These are phyloP conservation scores for Cucurbita ficifolia DNA, from an alignment of 306 rosid genomes.

Conservation along the genomic window DNA sequence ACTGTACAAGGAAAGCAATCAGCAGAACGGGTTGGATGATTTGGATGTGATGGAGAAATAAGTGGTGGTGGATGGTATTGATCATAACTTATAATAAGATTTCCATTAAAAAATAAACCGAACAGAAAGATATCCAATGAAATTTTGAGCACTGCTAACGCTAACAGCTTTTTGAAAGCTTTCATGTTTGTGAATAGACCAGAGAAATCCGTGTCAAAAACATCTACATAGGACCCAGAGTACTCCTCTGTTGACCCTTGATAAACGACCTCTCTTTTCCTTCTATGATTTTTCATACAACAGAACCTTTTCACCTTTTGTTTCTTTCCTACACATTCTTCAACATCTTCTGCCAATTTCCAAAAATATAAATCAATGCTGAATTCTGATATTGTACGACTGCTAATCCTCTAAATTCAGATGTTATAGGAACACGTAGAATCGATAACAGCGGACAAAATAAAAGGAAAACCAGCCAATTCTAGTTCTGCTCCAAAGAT, in stretches of 20 bases:
- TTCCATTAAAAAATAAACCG: not conserved
- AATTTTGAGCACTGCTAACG: not conserved
- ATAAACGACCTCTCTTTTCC: not conserved
- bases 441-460: not conserved
- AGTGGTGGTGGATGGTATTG: not conserved
- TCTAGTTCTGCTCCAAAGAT: not conserved
- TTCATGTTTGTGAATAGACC: not conserved
- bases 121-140: not conserved
- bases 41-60: slow-evolving; percentile 1
- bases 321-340: not conserved
- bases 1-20: not conserved
- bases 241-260: not conserved
- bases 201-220: not conserved
- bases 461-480: not conserved
- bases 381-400: not conserved
- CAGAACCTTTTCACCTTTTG: not conserved
- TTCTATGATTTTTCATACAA: not conserved
- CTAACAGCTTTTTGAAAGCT: not conserved
- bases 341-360: not conserved
- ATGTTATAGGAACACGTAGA: not conserved
- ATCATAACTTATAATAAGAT: not conserved
- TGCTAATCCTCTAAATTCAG: not conserved
- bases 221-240: not conserved
- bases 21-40: not conserved
- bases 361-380: not conserved